Evolutionary conservation across 2,329 filamentous ascomycete genomes (phyloP).

Genomic region (Colletotrichum australisinense): DNA sequence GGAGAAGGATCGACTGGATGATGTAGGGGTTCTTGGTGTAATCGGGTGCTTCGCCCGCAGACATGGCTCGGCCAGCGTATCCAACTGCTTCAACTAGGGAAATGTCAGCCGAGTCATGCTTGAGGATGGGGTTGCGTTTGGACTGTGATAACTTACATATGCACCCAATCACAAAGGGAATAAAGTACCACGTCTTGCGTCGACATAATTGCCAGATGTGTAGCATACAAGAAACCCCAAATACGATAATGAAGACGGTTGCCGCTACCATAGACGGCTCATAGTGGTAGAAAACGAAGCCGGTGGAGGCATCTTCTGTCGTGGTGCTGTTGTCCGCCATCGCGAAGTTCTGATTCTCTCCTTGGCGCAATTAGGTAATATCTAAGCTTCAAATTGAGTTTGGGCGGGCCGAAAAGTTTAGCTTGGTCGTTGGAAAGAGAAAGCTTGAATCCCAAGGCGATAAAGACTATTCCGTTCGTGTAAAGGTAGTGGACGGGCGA

Average conservation of each 20-base stretch:
- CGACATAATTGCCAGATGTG: constrained; percentile 54
- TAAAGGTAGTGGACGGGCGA: background rate
- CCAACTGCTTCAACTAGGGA: constrained; percentile 59
- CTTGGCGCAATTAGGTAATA: background rate
- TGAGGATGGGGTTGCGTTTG: background rate
- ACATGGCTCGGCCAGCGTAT: constrained; percentile 62
- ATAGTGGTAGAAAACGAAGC: constrained; percentile 56
- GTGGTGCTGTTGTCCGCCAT: constrained; percentile 24
- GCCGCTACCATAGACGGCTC: constrained; percentile 57
- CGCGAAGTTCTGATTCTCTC: too few relatives aligned
- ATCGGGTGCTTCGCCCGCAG: constrained; percentile 53
- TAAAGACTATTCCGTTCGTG: background rate
- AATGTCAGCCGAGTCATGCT: background rate
- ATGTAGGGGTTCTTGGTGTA: constrained; percentile 51
- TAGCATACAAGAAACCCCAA: constrained; percentile 50
- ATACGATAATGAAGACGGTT: constrained; percentile 53
- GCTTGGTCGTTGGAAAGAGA: background rate
- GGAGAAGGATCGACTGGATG: constrained; percentile 54
- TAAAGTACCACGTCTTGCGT: constrained; percentile 62
- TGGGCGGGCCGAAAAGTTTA: background rate
- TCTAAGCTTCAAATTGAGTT: background rate
- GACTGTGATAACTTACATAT: constrained; percentile 53
- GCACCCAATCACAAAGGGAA: constrained; percentile 64
- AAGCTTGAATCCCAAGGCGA: background rate
- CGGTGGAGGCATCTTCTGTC: background rate